Percentiles rank a stretch among this genome's conserved stretches.
Evolutionary conservation across 805 yeast species (phyloP).

Genomic region (Starmerella floricola): DNA sequence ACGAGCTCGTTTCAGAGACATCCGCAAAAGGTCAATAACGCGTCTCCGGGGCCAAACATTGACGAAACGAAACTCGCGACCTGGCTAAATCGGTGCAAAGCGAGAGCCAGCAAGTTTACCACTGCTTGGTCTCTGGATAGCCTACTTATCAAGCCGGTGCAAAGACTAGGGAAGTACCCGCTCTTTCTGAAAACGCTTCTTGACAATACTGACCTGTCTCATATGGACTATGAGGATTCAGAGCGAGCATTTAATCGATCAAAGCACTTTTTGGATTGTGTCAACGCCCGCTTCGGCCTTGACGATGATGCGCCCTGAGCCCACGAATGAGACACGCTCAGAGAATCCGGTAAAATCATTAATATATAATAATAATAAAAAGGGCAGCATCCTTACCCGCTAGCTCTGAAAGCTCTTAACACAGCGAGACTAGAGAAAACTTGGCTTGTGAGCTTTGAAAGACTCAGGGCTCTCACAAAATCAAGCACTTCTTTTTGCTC

Average conservation of each 20-base stretch:
- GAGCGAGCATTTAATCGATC: slow-evolving; percentile 19
- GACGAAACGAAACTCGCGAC: not conserved
- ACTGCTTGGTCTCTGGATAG: slow-evolving; percentile 34
- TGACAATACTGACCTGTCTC: slow-evolving; percentile 27
- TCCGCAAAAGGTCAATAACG: slow-evolving; percentile 18
- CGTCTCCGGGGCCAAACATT: not conserved
- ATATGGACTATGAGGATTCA: slow-evolving; percentile 37
- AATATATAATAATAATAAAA: not conserved
- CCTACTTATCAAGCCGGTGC: slow-evolving; percentile 36
- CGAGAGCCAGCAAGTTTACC: slow-evolving; percentile 24
- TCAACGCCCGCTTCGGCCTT: slow-evolving; percentile 15
- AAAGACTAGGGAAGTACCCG: slow-evolving; percentile 35
- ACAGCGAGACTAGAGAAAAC: too few relatives aligned
- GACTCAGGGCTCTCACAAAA: slow-evolving; percentile 38
- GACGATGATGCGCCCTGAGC: not conserved
- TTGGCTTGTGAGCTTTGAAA: too few relatives aligned
- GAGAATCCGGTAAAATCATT: not conserved
- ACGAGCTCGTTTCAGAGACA: slow-evolving; percentile 20
- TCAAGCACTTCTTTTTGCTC: slow-evolving; percentile 56
- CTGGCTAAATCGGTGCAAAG: slow-evolving; percentile 30
- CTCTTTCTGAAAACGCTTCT: slow-evolving; percentile 29
- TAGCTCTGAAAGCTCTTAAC: too few relatives aligned
- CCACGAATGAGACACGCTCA: not conserved
- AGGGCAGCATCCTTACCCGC: too few relatives aligned
- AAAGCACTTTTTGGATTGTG: slow-evolving; percentile 17